These are phyloP conservation scores for Halophytophthora batemanensis DNA, from an alignment of 352 stramenopile species.

Conservation along the genomic window DNA sequence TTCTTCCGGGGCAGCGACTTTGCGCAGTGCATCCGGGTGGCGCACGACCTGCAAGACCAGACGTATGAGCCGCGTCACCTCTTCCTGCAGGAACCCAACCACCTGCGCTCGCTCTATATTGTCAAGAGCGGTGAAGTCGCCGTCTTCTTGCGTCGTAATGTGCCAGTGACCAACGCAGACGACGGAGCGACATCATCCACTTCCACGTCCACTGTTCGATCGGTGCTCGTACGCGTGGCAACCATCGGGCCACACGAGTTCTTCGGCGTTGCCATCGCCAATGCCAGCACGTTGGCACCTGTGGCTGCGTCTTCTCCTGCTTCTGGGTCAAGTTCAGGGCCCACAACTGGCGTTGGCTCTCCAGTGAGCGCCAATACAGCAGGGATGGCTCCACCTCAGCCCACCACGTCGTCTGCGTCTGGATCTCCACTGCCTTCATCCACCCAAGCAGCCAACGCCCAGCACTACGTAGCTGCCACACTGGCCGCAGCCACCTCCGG, in stretches of 20 bases:
- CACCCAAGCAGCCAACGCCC: slow-evolving; percentile 7
- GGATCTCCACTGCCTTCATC: background rate
- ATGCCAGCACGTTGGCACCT: slow-evolving; percentile 22
- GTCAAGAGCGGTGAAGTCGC: slow-evolving; percentile 66
- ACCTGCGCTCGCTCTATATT: slow-evolving; percentile 60
- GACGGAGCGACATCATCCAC: slow-evolving; percentile 6
- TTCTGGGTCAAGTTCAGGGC: slow-evolving; percentile 1
- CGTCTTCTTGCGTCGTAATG: slow-evolving; percentile 46
- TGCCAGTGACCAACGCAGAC: slow-evolving; percentile 11
- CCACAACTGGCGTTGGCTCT: background rate
- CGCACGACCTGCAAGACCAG: slow-evolving; percentile 60
- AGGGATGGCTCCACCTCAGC: background rate
- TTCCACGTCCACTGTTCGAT: slow-evolving; percentile 11
- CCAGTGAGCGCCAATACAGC: slow-evolving; percentile 1
- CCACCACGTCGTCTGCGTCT: background rate
- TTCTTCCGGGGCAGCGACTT: slow-evolving; percentile 64
- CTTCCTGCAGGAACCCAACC: slow-evolving; percentile 50
- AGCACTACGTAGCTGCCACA: slow-evolving; percentile 22
- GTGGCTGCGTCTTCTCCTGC: background rate
- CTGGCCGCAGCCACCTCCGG: slow-evolving; percentile 17
- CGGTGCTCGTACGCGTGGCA: slow-evolving; percentile 59
- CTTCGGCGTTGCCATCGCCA: slow-evolving; percentile 52
- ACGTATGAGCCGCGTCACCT: slow-evolving; percentile 56
- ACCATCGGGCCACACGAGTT: slow-evolving; percentile 72
- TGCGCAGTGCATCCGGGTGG: slow-evolving; percentile 68